phyloP scores from a whole-genome alignment of 306 rosid genomes.

The Astragalus glycyphyllos region DNA sequence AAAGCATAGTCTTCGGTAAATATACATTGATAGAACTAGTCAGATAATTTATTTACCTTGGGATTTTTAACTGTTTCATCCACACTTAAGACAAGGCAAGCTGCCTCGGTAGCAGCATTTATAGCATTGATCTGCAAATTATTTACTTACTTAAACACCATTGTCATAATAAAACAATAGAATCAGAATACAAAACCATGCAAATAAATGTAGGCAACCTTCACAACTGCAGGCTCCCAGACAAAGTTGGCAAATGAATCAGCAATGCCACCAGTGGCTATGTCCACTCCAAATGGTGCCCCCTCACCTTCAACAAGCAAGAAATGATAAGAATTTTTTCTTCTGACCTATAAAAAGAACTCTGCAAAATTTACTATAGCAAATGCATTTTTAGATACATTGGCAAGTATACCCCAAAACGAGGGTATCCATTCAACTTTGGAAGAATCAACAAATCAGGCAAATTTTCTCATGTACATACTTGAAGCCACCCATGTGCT shows the following conservation, averaged over 20 bases:
- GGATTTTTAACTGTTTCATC: slow-evolving; percentile 98
- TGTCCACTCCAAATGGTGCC: slow-evolving; percentile 91
- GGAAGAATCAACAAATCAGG: not conserved
- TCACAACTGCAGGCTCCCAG: slow-evolving; percentile 99
- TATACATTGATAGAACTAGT: slow-evolving; percentile 18
- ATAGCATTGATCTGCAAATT: slow-evolving; percentile 90
- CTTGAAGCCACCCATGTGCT: not conserved
- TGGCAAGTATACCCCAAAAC: not conserved
- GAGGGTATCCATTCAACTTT: not conserved
- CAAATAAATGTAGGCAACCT: slow-evolving; percentile 52
- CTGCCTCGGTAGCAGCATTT: slow-evolving; percentile 98
- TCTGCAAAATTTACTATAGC: not conserved
- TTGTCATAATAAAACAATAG: slow-evolving; percentile 33
- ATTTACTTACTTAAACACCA: slow-evolving; percentile 16
- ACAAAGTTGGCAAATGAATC: slow-evolving; percentile 94
- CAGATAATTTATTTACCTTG: slow-evolving; percentile 57
- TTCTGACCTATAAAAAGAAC: slow-evolving; percentile 15
- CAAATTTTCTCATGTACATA: not conserved
- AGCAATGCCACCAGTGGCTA: slow-evolving; percentile 91
- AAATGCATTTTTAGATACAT: not conserved
- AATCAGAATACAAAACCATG: not conserved
- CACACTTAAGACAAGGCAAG: slow-evolving; percentile 91
- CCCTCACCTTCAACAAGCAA: slow-evolving; percentile 71
- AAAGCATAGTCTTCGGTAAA: not conserved
- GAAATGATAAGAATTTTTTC: not conserved